Evolutionary conservation across 2,329 filamentous ascomycete species (phyloP).

Genomic region (Whalleya microplaca): DNA sequence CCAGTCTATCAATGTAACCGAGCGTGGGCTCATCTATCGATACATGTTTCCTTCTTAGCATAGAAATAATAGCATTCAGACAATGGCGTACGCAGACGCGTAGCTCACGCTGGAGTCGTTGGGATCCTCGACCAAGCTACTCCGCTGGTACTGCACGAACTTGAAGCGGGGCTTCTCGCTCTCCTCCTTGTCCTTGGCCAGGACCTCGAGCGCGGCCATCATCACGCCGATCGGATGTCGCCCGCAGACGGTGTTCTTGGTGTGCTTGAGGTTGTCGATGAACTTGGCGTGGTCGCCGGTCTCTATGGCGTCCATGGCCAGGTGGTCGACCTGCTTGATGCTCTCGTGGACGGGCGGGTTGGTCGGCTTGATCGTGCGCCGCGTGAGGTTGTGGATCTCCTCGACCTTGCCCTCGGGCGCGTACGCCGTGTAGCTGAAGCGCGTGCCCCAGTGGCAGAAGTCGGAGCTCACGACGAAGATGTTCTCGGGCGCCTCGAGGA

Average conservation of each 20-base stretch:
- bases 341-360: conserved; percentile 75
- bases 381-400: too few species aligned
- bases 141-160: conserved; percentile 87
- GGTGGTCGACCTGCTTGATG: conserved; percentile 77
- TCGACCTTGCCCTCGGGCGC: conserved; percentile 46
- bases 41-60: conserved; percentile 1
- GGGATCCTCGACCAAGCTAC: conserved; percentile 69
- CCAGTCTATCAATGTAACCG: conserved; percentile 4
- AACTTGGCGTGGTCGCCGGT: conserved; percentile 74
- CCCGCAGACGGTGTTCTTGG: conserved; percentile 91
- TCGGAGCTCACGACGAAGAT: conserved; percentile 91
- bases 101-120: conserved; percentile 91
- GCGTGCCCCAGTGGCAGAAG: conserved; percentile 92
- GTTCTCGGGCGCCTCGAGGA: conserved; percentile 74
- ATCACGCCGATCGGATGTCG: conserved; percentile 91
- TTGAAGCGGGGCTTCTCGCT: conserved; percentile 63
- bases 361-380: too few species aligned
- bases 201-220: conserved; percentile 81
- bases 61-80: conserved; percentile 45
- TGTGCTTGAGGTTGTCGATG: conserved; percentile 67
- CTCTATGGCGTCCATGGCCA: conserved; percentile 84
- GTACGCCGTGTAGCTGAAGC: conserved; percentile 86
- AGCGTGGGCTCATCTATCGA: conserved; percentile 22
- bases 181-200: conserved; percentile 48
- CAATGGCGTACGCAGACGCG: conserved; percentile 83